phyloP scores from a whole-genome alignment of 768 basidiomycete species.

The Phanerodontia chrysosporium region DNA sequence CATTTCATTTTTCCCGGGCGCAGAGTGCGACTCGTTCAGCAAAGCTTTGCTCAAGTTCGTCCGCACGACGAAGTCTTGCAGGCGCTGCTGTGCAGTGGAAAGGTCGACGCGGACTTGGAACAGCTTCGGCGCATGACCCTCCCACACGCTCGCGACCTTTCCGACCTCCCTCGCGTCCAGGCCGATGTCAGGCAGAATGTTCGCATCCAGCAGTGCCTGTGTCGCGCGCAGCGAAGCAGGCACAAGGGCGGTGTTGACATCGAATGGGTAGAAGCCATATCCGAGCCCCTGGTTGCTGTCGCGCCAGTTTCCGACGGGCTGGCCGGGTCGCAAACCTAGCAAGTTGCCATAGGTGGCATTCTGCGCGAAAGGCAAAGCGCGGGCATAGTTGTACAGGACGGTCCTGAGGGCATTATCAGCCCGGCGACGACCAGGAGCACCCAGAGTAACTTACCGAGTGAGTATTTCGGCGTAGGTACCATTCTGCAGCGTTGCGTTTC shows the following conservation, averaged over 20 bases:
- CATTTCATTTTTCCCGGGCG: slow-evolving; percentile 14
- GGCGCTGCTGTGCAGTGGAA: slow-evolving; percentile 25
- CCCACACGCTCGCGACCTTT: slow-evolving; percentile 33
- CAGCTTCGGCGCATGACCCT: slow-evolving; percentile 29
- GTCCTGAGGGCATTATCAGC: too few relatives aligned
- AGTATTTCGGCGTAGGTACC: slow-evolving; percentile 39
- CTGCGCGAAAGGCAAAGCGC: slow-evolving; percentile 34
- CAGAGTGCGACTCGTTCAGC: slow-evolving; percentile 14
- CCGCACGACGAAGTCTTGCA: slow-evolving; percentile 32
- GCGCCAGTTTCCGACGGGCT: slow-evolving; percentile 43
- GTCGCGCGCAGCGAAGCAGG: slow-evolving; percentile 35
- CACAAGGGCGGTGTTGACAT: slow-evolving; percentile 39
- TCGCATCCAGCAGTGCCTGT: slow-evolving; percentile 20
- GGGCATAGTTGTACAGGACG: slow-evolving; percentile 33
- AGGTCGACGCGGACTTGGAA: slow-evolving; percentile 31
- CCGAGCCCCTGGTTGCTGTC: slow-evolving; percentile 40
- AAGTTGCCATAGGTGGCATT: slow-evolving; percentile 28
- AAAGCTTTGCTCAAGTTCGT: slow-evolving; percentile 31
- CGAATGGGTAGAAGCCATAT: slow-evolving; percentile 40
- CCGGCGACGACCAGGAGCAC: too few relatives aligned
- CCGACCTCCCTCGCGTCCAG: slow-evolving; percentile 13
- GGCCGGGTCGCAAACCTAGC: slow-evolving; percentile 34
- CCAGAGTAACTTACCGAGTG: too few relatives aligned
- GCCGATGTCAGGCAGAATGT: slow-evolving; percentile 8
- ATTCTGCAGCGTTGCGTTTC: slow-evolving; percentile 35